phyloP scores from a whole-genome alignment of 192 early-diverging fungal species.

The Coemansia sp. region DNA sequence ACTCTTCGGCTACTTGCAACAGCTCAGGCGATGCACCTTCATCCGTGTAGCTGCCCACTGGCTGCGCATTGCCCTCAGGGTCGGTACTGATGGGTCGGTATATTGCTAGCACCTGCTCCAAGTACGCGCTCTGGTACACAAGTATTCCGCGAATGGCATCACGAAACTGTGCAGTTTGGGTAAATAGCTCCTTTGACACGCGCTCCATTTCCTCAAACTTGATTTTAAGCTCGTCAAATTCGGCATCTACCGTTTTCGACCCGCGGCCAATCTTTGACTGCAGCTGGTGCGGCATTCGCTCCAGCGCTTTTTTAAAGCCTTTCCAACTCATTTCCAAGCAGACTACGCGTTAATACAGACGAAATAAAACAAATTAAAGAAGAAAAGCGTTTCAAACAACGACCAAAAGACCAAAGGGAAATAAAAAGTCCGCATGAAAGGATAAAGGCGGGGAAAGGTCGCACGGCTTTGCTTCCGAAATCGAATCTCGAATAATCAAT shows the following conservation, averaged over 20 bases:
- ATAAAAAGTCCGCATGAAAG: not conserved
- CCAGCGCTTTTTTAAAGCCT: conserved; percentile 78
- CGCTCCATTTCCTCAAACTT: conserved; percentile 64
- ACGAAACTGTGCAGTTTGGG: conserved; percentile 68
- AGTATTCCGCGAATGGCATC: conserved; percentile 61
- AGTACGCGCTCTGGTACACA: conserved; percentile 61
- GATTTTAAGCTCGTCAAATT: conserved; percentile 63
- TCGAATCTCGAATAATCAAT: no score
- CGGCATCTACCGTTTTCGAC: conserved; percentile 60
- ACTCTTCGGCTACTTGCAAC: conserved; percentile 45
- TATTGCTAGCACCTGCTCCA: conserved; percentile 58
- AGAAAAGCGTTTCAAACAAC: not conserved
- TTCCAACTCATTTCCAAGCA: conserved; percentile 61
- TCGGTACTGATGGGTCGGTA: conserved; percentile 57
- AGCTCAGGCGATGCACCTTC: conserved; percentile 59
- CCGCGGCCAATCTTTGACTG: conserved; percentile 63
- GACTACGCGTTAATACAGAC: conserved; percentile 1
- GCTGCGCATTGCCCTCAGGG: conserved; percentile 44
- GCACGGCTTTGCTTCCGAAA: no score
- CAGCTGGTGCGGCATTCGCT: conserved; percentile 76
- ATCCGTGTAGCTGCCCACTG: conserved; percentile 49
- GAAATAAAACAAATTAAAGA: conserved; percentile 1
- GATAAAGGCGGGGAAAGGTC: not conserved
- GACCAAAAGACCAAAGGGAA: not conserved
- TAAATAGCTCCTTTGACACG: conserved; percentile 58